phyloP scores from a whole-genome alignment of 352 stramenopile species.

The Globisporangium mamillatum region DNA sequence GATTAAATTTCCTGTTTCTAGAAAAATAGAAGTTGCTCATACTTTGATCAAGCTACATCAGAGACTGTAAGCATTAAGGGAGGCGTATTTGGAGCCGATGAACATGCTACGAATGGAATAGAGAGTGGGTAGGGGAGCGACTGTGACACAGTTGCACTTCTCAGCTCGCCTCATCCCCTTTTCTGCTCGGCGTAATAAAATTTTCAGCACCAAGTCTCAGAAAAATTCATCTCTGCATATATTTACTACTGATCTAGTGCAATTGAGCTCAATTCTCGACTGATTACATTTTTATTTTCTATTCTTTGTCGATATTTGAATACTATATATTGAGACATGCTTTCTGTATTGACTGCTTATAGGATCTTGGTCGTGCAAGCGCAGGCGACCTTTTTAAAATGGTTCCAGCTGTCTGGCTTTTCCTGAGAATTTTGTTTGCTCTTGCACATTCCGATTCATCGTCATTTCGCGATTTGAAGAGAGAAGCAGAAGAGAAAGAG shows the following conservation, averaged over 20 bases:
- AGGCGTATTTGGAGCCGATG: not conserved
- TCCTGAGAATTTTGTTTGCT: not conserved
- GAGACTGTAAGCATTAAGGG: not conserved
- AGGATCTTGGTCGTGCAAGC: not conserved
- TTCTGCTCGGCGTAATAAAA: not conserved
- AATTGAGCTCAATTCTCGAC: too few relatives aligned
- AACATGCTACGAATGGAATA: not conserved
- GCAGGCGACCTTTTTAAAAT: not conserved
- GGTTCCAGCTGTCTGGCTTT: slow-evolving; percentile 2
- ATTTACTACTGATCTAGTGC: too few relatives aligned
- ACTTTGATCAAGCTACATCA: not conserved
- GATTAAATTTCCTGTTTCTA: not conserved
- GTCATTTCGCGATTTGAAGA: slow-evolving; percentile 12
- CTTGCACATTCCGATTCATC: not conserved
- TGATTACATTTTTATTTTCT: too few relatives aligned
- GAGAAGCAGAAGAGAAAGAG: not conserved
- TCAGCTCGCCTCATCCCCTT: not conserved
- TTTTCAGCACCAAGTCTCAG: not conserved
- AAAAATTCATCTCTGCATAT: not conserved
- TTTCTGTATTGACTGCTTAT: fast-evolving
- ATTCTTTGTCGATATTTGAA: not conserved
- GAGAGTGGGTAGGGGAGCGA: not conserved
- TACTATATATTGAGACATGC: not conserved
- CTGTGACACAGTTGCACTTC: not conserved
- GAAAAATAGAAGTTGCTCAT: not conserved